phyloP scores from a whole-genome alignment of 2,329 filamentous ascomycete genomes.

The Nemania abortiva region DNA sequence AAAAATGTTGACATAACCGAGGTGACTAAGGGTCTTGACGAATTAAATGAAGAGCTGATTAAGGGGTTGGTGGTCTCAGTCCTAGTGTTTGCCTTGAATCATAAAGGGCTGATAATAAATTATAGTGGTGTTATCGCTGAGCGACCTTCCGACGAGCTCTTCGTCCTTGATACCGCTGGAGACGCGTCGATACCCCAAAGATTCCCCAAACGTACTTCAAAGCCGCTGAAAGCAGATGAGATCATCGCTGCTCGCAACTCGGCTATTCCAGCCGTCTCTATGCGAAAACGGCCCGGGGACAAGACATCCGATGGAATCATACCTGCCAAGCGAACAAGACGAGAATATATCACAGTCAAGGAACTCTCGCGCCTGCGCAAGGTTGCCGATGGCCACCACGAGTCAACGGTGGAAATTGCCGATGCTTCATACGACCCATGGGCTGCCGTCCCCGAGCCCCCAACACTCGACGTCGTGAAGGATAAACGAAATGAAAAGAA shows the following conservation, averaged over 20 bases:
- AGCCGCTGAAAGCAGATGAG: conserved; percentile 88
- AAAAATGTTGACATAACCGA: conserved; percentile 97
- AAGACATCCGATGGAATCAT: conserved; percentile 80
- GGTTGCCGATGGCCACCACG: conserved; percentile 79
- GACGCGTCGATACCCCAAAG: conserved; percentile 74
- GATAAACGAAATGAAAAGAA: conserved; percentile 64
- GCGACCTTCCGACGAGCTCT: conserved; percentile 84
- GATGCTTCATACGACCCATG: conserved; percentile 84
- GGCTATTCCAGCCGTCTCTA: conserved; percentile 80
- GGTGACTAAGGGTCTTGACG: conserved; percentile 83
- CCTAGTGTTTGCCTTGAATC: background rate
- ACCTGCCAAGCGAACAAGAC: conserved; percentile 79
- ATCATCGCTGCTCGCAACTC: conserved; percentile 85
- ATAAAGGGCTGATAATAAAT: conserved; percentile 15
- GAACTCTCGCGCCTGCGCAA: conserved; percentile 83
- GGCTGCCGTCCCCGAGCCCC: conserved; percentile 61
- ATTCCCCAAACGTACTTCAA: conserved; percentile 74
- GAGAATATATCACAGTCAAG: conserved; percentile 84
- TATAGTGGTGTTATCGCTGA: conserved; percentile 85
- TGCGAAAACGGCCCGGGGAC: conserved; percentile 79
- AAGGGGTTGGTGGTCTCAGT: conserved; percentile 72
- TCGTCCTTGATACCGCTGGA: conserved; percentile 82
- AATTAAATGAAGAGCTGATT: conserved; percentile 89
- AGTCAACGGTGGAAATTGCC: conserved; percentile 65
- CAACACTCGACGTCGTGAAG: conserved; percentile 46